Evolutionary conservation across 2,329 filamentous ascomycete genomes (phyloP).

Genomic region (Epichloe scottii): DNA sequence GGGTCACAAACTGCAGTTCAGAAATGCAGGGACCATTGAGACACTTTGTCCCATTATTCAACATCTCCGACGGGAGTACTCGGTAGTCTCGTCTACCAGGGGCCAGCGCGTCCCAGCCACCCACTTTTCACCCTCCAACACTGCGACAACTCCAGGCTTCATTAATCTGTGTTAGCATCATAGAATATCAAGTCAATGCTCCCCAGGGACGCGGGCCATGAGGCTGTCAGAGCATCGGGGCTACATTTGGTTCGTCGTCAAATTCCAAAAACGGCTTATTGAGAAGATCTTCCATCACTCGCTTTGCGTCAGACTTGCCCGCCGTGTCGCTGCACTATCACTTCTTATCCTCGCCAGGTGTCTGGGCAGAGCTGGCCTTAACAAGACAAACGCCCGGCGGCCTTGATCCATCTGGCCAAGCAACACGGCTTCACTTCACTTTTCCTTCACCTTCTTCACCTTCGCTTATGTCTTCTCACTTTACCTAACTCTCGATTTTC

Average conservation of each 20-base stretch:
- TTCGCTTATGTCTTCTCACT: not conserved
- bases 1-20: too few relatives aligned
- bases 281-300: too few relatives aligned
- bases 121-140: not conserved
- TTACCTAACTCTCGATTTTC: not conserved
- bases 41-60: too few relatives aligned
- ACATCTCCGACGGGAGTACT: too few relatives aligned
- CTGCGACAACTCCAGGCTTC: not conserved
- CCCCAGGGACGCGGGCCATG: not conserved
- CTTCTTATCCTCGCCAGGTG: slow-evolving; percentile 14
- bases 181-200: not conserved
- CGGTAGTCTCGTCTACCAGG: not conserved
- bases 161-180: slow-evolving; percentile 1
- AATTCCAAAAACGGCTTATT: not conserved
- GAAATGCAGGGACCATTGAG: too few relatives aligned
- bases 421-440: not conserved
- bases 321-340: slow-evolving; percentile 10
- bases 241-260: too few relatives aligned
- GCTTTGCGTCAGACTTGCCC: not conserved
- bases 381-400: not conserved
- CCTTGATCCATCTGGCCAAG: not conserved
- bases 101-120: not conserved
- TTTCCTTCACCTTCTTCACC: not conserved
- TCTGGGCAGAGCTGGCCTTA: slow-evolving; percentile 12
- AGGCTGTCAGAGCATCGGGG: not conserved